Percentiles rank a stretch among this genome's conserved stretches.
phyloP scores from a whole-genome alignment of 345 rosid genomes.

The Erysimum cheiranthoides region DNA sequence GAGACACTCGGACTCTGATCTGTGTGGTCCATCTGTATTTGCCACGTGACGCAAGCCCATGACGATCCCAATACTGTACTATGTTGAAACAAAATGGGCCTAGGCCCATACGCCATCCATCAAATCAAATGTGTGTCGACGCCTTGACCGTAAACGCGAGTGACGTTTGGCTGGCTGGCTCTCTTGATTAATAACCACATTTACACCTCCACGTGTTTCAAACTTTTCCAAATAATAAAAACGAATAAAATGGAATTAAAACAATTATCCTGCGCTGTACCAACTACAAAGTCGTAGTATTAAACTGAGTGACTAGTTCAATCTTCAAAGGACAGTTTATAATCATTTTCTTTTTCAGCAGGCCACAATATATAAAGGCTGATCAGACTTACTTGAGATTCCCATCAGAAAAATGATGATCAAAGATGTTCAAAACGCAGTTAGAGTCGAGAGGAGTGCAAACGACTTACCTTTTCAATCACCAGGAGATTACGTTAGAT shows the following conservation, averaged over 20 bases:
- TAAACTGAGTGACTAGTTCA: constrained; percentile 27
- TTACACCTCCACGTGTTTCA: constrained; percentile 29
- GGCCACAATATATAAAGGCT: constrained; percentile 23
- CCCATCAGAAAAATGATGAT: constrained; percentile 32
- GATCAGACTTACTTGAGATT: not conserved
- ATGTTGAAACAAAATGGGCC: not conserved
- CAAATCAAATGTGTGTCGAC: not conserved
- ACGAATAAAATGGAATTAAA: not conserved
- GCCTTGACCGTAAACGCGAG: not conserved
- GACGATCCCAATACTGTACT: not conserved
- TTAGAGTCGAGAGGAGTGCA: constrained; percentile 1
- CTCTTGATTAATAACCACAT: constrained; percentile 3
- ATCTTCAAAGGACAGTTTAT: constrained; percentile 9
- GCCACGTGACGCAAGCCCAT: not conserved
- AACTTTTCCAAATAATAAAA: not conserved
- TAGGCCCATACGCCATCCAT: not conserved
- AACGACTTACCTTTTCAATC: constrained; percentile 6
- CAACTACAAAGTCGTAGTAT: constrained; percentile 41
- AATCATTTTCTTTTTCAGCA: constrained; percentile 4
- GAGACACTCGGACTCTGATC: not conserved
- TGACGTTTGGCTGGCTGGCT: constrained; percentile 13
- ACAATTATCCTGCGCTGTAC: constrained; percentile 37
- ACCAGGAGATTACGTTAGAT: constrained; percentile 42
- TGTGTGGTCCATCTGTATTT: not conserved
- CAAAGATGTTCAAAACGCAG: constrained; percentile 30